A percentile compares a stretch with the other conserved stretches of the same genome.
These are phyloP conservation scores for Malus hybrid DNA, from an alignment of 331 rosid species.

Conservation along the genomic window DNA sequence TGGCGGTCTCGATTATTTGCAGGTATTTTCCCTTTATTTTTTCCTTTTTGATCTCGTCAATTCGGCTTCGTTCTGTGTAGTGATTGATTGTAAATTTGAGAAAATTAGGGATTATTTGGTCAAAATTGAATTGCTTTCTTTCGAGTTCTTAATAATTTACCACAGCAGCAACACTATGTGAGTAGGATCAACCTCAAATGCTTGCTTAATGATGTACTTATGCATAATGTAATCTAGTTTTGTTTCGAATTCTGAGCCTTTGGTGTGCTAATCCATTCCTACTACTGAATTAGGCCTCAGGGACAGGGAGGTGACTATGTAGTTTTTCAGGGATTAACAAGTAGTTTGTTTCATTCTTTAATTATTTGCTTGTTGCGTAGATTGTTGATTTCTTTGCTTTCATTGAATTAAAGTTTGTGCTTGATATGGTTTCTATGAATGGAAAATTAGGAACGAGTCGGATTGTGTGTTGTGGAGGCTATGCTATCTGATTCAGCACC, in stretches of 20 bases:
- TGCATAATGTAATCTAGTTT: neutral
- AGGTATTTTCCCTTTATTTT: slow-evolving; percentile 26
- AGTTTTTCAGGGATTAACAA: neutral
- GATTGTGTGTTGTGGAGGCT: slow-evolving; percentile 73
- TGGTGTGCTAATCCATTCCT: neutral
- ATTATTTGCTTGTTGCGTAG: neutral
- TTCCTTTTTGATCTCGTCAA: neutral
- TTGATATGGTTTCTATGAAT: neutral
- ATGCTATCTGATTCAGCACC: slow-evolving; percentile 75
- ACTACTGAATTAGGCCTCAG: neutral
- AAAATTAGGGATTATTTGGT: neutral
- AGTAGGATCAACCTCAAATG: neutral
- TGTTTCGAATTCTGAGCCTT: neutral
- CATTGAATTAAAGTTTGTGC: neutral
- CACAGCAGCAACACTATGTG: neutral
- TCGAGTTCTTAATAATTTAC: neutral
- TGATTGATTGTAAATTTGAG: neutral
- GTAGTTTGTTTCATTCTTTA: neutral
- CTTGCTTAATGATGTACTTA: neutral
- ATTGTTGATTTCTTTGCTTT: neutral
- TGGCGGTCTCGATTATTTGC: slow-evolving; percentile 75
- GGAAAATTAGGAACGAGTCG: slow-evolving; percentile 51
- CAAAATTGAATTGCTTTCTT: neutral
- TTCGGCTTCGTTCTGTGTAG: neutral
- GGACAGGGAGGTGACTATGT: neutral